Conservation (phyloP, 2,329 filamentous ascomycete species). For the Emydomyces testavorans region DNA sequence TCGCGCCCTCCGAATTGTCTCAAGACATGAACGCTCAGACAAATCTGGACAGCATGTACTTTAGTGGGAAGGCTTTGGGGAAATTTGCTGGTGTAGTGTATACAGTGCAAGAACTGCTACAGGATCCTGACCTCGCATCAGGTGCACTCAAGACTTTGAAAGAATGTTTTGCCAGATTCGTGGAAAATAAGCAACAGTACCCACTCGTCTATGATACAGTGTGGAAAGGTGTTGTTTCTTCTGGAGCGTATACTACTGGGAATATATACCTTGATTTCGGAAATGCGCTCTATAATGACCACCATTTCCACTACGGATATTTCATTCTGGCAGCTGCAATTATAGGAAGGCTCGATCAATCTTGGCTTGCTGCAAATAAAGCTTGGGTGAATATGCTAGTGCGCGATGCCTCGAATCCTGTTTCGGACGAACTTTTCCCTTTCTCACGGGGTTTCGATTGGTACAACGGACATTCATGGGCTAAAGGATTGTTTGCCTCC, state of each 20-base stretch:
- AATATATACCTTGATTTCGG: conserved; percentile 72
- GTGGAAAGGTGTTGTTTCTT: conserved; percentile 74
- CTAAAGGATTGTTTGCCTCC: conserved; percentile 48
- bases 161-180: conserved; percentile 53
- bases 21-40: conserved; percentile 64
- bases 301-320: conserved; percentile 63
- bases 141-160: conserved; percentile 53
- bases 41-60: conserved; percentile 81
- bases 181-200: conserved; percentile 54
- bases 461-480: conserved; percentile 92
- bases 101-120: conserved; percentile 51
- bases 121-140: conserved; percentile 46
- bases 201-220: conserved; percentile 45
- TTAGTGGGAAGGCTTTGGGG: conserved; percentile 70
- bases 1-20: conserved; percentile 60
- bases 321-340: conserved; percentile 78
- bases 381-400: conserved; percentile 74
- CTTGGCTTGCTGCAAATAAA: conserved; percentile 62
- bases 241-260: conserved; percentile 57
- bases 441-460: conserved; percentile 80
- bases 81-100: conserved; percentile 64
- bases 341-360: conserved; percentile 65
- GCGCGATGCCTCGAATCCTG: conserved; percentile 72
- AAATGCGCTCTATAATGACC: conserved; percentile 63
- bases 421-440: conserved; percentile 63